Evolutionary conservation across 2,329 filamentous ascomycete genomes (phyloP), one percentile per base, ranked within the genome.

Genomic region (Epichloe coenophiala): DNA sequence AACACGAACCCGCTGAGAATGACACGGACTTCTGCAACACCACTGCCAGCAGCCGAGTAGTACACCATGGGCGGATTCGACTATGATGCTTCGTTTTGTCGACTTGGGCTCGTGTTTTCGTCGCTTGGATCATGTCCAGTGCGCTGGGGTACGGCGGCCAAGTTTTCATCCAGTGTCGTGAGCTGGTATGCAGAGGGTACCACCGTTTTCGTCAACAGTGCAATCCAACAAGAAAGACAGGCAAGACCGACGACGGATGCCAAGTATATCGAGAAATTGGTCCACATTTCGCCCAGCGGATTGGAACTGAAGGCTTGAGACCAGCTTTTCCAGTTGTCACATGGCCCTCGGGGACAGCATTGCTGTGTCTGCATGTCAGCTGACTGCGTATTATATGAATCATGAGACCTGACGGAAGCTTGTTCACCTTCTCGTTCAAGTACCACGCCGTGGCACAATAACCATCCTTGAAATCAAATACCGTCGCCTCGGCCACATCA

Each of bases 1-100:
- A 98, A 73, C 50, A 98, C 91, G 61, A 97, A 98, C 5, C 93
- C 93, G 60, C 89, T 96, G n/a, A 97, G 78, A 52, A 97, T 97
- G 53, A 97, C 93, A 56, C 93, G 90, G 51, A 97, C 91, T 69
- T 98, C 93, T 6, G 93, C 93, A 12, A 98, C 93, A 59, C 93
- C 93, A 67, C 89, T 95, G 46, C 93, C 93, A 41, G 91, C 91
- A 52, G 91, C 93, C 7, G 93, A 90, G 65, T 96, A 98, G 67
- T 95, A 98, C 5, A 91, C 78, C 84, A 94, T 94, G 1, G 88
- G 86, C 2, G 84, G 77, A 1, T 61, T 60, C 54, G 50, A 65
- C 55, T 49, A 67, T 54, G 56, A 67, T 2, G 53, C 45, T n/a
- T 71, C 19, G 63, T 71, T 54, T 61, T 72, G 52, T 23, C 64